Percentiles rank a stretch among this genome's conserved stretches.
Conservation (phyloP, 495 filamentous ascomycete species). For the Tetracladium setigerum region DNA sequence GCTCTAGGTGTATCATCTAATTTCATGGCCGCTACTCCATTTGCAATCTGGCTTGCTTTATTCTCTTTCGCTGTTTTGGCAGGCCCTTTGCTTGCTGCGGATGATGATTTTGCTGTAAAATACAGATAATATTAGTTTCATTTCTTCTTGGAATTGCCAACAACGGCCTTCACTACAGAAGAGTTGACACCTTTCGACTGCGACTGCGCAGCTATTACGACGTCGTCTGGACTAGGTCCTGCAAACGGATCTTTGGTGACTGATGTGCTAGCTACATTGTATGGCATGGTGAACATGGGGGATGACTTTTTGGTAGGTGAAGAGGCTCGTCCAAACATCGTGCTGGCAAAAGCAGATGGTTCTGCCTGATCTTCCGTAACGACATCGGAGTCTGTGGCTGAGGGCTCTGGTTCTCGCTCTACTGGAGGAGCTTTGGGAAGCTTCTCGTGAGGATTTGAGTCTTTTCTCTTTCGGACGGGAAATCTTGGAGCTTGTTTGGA, state of each 20-base stretch:
- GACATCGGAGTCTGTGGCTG: not conserved
- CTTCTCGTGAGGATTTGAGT: constrained; percentile 20
- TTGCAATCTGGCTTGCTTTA: constrained; percentile 28
- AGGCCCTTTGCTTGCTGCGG: constrained; percentile 30
- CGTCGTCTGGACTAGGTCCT: constrained; percentile 90
- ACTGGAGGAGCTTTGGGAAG: not conserved
- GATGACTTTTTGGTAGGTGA: constrained; percentile 14
- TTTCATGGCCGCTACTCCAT: constrained; percentile 49
- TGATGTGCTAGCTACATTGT: constrained; percentile 31
- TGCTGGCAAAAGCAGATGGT: constrained; percentile 64
- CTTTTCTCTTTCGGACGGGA: constrained; percentile 19
- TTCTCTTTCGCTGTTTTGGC: constrained; percentile 20
- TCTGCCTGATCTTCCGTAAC: constrained; percentile 16
- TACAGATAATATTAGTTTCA: constrained; percentile 22
- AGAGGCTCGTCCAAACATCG: constrained; percentile 42
- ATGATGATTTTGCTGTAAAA: constrained; percentile 30
- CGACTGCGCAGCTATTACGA: constrained; percentile 80
- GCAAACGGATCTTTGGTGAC: constrained; percentile 55
- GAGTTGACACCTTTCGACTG: constrained; percentile 71
- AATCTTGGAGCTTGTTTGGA: too few species aligned
- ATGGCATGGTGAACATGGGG: constrained; percentile 37
- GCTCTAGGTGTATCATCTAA: constrained; percentile 64
- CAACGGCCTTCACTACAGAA: constrained; percentile 26
- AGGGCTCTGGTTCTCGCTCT: not conserved
- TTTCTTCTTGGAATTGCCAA: constrained; percentile 2